These are phyloP conservation scores for Oryza coarctata DNA, from an alignment of 176 grass and related monocot species.

Conservation along the genomic window DNA sequence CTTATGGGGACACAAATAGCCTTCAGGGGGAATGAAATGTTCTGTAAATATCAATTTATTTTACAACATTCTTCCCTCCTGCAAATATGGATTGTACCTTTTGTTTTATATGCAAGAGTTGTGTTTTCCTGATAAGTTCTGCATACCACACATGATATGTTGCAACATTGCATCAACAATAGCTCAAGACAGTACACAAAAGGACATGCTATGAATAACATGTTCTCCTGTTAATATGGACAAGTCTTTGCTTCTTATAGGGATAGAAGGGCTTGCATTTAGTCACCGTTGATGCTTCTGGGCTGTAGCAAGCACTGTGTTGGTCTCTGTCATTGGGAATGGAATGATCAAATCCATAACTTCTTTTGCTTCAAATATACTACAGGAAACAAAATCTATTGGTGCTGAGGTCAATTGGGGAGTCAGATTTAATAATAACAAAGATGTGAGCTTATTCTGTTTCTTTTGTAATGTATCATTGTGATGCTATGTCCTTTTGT, in stretches of 20 bases:
- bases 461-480: conserved; percentile 12
- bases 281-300: neutral
- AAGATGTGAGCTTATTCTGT: conserved; percentile 62
- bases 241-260: neutral
- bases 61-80: neutral
- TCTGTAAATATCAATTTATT: neutral
- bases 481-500: neutral
- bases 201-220: neutral
- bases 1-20: neutral
- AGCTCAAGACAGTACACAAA: neutral
- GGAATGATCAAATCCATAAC: conserved; percentile 5
- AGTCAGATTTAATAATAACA: conserved; percentile 78
- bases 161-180: neutral
- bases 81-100: neutral
- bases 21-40: neutral
- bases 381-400: conserved; percentile 93
- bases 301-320: neutral
- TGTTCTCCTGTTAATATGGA: conserved; percentile 6
- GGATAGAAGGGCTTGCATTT: conserved; percentile 1
- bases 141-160: neutral
- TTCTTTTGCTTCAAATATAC: conserved; percentile 17
- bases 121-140: neutral
- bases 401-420: conserved; percentile 98
- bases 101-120: neutral
- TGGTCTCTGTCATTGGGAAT: neutral